Percentiles rank a stretch among this genome's conserved stretches.
Evolutionary conservation across 2,329 filamentous ascomycete species (phyloP).

Genomic region (Blumeria graminis): DNA sequence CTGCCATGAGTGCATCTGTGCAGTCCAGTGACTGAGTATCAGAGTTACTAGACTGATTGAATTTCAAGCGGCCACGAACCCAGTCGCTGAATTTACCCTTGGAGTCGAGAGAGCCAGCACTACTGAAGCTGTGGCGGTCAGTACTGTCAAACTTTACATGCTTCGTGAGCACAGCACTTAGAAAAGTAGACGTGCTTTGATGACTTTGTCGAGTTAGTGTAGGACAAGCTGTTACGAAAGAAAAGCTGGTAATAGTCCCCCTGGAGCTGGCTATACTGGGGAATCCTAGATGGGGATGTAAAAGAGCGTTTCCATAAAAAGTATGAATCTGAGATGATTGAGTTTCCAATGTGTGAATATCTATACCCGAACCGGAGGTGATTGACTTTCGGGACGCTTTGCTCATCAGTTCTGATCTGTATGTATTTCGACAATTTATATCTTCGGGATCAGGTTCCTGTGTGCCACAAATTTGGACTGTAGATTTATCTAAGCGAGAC

Average conservation of each 20-base stretch:
- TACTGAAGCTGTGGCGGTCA: too few species aligned
- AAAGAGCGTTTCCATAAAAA: conserved; percentile 14
- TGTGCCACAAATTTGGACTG: too few species aligned
- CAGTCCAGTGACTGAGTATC: background rate
- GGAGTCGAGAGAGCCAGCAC: background rate
- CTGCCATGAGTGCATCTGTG: too few species aligned
- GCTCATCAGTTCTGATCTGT: conserved; percentile 30
- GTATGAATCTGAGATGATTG: conserved; percentile 51
- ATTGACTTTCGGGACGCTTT: conserved; percentile 68
- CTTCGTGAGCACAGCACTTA: conserved; percentile 24
- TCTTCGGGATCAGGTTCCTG: too few species aligned
- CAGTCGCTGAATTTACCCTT: conserved; percentile 34
- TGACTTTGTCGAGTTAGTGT: conserved; percentile 24
- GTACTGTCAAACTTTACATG: conserved; percentile 2
- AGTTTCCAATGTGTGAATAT: conserved; percentile 61
- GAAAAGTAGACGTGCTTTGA: conserved; percentile 28
- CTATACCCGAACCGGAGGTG: conserved; percentile 65
- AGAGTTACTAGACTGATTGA: conserved; percentile 20
- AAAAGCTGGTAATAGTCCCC: conserved; percentile 27
- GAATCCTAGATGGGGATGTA: conserved; percentile 22
- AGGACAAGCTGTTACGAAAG: conserved; percentile 31
- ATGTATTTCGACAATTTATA: conserved; percentile 5
- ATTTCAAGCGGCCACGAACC: conserved; percentile 39
- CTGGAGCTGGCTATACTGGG: conserved; percentile 23
- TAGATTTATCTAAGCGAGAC: too few species aligned